These are phyloP conservation scores for Dianthus caryophyllus DNA, from an alignment of 148 eudicot genomes.

Conservation along the genomic window DNA sequence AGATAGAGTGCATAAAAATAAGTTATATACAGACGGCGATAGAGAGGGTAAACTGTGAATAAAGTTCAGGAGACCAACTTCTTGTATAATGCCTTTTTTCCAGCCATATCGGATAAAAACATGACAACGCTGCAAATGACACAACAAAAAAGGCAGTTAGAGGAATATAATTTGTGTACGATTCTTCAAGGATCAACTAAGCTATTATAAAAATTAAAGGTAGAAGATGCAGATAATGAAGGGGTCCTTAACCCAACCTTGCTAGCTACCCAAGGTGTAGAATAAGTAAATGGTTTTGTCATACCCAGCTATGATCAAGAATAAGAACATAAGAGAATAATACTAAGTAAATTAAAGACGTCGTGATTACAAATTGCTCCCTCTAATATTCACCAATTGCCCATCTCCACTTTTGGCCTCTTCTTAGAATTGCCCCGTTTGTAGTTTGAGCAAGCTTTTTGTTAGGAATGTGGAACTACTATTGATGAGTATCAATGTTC, in stretches of 20 bases:
- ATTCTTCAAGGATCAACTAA: neutral
- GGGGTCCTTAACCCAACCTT: neutral
- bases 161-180: neutral
- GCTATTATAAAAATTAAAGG: neutral
- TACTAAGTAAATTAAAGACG: neutral
- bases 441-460: too few relatives aligned
- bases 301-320: neutral
- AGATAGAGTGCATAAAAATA: too few relatives aligned
- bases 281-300: neutral
- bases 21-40: too few relatives aligned
- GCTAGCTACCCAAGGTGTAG: neutral
- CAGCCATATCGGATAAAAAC: slow-evolving; percentile 89
- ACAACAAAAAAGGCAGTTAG: slow-evolving; percentile 9
- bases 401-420: too few relatives aligned
- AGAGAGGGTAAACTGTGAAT: neutral
- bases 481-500: neutral
- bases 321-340: neutral
- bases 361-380: too few relatives aligned
- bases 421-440: too few relatives aligned
- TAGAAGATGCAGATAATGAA: neutral
- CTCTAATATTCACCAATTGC: too few relatives aligned
- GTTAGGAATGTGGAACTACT: too few relatives aligned
- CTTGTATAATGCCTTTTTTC: slow-evolving; percentile 78
- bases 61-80: slow-evolving; percentile 44
- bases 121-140: slow-evolving; percentile 61